These are phyloP conservation scores for Apiospora pterosperma DNA, from an alignment of 2,329 filamentous ascomycete species.

Conservation along the genomic window DNA sequence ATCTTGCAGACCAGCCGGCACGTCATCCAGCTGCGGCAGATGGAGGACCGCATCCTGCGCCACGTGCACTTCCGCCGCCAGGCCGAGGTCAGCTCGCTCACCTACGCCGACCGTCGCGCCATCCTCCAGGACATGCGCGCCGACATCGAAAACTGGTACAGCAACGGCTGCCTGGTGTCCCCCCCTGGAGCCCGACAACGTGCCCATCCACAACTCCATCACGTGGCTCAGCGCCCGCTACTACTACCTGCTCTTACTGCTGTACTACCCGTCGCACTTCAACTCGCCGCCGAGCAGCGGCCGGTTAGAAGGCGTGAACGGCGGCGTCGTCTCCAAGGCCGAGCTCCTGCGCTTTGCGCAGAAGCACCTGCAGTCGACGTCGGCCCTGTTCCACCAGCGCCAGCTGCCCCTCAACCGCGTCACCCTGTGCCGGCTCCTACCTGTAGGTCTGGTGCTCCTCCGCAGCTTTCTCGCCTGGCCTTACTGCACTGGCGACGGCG, in stretches of 20 bases:
- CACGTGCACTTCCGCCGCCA: constrained; percentile 31
- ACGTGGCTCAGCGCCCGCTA: constrained; percentile 41
- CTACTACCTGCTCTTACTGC: constrained; percentile 39
- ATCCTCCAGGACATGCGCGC: constrained; percentile 32
- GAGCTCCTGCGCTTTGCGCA: constrained; percentile 36
- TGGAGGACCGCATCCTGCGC: constrained; percentile 38
- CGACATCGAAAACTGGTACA: constrained; percentile 46
- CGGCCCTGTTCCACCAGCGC: constrained; percentile 37
- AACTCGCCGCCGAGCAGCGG: constrained; percentile 21
- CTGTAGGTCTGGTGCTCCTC: constrained; percentile 34
- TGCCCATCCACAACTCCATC: constrained; percentile 42
- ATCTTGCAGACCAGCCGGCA: constrained; percentile 42
- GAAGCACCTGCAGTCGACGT: constrained; percentile 39
- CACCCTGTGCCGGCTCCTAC: constrained; percentile 36
- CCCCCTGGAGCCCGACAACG: constrained; percentile 39
- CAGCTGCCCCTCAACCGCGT: constrained; percentile 41
- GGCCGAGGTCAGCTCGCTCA: constrained; percentile 25
- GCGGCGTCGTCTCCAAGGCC: constrained; percentile 23
- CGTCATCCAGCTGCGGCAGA: constrained; percentile 39
- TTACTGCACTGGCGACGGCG: not conserved
- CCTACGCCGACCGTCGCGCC: constrained; percentile 28
- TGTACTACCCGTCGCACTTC: constrained; percentile 40
- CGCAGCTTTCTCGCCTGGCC: constrained; percentile 20
- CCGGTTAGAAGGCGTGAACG: constrained; percentile 8
- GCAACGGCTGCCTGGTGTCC: constrained; percentile 40